phyloP scores from a whole-genome alignment of 2,329 filamentous ascomycete species.

The Nemania sp. region DNA sequence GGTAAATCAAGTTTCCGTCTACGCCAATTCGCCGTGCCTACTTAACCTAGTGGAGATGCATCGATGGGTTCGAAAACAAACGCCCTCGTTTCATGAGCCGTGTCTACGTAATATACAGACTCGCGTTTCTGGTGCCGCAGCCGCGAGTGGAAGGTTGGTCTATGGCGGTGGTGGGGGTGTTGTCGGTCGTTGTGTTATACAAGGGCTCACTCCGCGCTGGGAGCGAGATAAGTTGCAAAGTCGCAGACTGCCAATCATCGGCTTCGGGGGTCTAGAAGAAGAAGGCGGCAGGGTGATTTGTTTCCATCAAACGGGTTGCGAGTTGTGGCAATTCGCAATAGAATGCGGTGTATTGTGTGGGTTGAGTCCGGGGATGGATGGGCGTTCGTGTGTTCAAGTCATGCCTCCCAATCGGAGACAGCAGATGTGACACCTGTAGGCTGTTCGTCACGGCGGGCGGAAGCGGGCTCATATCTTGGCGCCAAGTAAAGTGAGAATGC shows the following conservation, averaged over 20 bases:
- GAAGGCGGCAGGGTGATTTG: not conserved
- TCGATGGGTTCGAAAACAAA: not conserved
- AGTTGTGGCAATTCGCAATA: constrained; percentile 6
- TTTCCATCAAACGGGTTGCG: constrained; percentile 1
- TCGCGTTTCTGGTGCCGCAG: not conserved
- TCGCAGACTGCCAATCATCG: not conserved
- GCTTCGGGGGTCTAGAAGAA: no score
- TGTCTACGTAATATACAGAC: constrained; percentile 14
- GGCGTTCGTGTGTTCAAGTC: not conserved
- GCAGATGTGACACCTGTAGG: not conserved
- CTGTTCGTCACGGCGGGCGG: not conserved
- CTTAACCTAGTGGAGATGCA: constrained; percentile 6
- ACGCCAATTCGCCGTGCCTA: no score
- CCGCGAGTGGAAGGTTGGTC: not conserved
- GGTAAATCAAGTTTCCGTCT: not conserved
- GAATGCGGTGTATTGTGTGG: not conserved
- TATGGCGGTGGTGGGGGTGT: not conserved
- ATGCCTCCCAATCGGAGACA: not conserved
- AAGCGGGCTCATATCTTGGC: constrained; percentile 37
- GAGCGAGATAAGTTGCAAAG: not conserved
- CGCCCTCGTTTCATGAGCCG: constrained; percentile 1
- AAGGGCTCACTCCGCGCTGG: not conserved
- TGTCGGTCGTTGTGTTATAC: constrained; percentile 9
- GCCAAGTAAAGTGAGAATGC: constrained; percentile 50
- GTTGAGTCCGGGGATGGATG: not conserved